Conservation (phyloP, 1,284 basidiomycete species). For the Ceratorhiza oryzae-sativae region DNA sequence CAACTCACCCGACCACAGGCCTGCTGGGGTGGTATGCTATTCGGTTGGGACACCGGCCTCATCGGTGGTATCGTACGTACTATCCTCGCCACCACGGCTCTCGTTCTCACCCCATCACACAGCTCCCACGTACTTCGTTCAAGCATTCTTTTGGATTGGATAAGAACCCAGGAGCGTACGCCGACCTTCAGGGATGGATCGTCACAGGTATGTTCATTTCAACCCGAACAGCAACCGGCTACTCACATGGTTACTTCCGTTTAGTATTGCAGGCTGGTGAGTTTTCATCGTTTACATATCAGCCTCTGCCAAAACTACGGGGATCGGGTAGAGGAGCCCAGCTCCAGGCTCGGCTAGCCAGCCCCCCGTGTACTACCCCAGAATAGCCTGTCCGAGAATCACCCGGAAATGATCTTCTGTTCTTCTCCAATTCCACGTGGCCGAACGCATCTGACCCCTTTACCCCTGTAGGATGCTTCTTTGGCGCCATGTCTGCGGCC, state of each 20-base stretch:
- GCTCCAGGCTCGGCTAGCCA: background rate
- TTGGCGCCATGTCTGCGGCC: conserved; percentile 47
- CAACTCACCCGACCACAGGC: conserved; percentile 2
- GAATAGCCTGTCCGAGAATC: conserved; percentile 18
- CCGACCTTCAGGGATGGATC: conserved; percentile 47
- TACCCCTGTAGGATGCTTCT: conserved; percentile 43
- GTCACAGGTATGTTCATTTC: background rate
- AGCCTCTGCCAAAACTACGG: no score
- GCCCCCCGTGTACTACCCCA: conserved; percentile 2
- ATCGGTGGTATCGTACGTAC: conserved; percentile 43
- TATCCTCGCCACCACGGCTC: background rate
- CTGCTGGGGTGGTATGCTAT: conserved; percentile 43
- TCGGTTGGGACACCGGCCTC: conserved; percentile 44
- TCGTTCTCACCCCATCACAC: background rate
- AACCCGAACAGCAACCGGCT: background rate
- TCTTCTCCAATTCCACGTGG: background rate
- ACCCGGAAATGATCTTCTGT: background rate
- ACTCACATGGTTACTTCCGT: conserved; percentile 24
- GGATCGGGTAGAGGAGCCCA: no score
- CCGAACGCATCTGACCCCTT: background rate
- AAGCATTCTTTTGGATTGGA: conserved; percentile 43
- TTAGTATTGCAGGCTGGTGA: conserved; percentile 46
- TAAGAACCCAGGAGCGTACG: conserved; percentile 36
- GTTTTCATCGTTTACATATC: background rate
- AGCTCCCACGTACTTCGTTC: conserved; percentile 42